Percentiles rank a stretch among this genome's conserved stretches.
phyloP scores from a whole-genome alignment of 805 yeast species.

The Teunomyces lycoperdinae region DNA sequence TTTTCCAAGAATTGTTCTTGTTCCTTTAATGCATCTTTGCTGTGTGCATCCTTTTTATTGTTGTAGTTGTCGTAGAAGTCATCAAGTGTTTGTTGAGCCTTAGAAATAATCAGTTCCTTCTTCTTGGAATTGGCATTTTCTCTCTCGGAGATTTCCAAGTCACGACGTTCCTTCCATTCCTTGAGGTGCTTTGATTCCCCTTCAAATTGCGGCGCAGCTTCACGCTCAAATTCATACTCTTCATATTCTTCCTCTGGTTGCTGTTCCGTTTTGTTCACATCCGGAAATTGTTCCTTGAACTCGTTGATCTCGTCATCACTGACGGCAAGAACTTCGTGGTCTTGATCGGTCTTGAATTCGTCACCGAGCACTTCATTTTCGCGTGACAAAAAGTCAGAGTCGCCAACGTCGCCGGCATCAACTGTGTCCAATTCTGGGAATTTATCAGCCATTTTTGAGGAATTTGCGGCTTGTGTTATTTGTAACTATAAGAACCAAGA shows the following conservation, averaged over 20 bases:
- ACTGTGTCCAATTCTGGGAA: constrained; percentile 65
- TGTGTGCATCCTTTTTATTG: constrained; percentile 69
- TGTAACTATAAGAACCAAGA: neutral
- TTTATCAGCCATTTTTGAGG: constrained; percentile 60
- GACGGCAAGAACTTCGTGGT: constrained; percentile 44
- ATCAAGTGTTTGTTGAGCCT: constrained; percentile 81
- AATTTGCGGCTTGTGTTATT: neutral
- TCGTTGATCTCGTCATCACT: constrained; percentile 50
- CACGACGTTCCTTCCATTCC: constrained; percentile 83
- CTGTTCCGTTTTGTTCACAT: constrained; percentile 32
- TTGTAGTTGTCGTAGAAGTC: constrained; percentile 92
- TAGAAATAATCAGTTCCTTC: constrained; percentile 62
- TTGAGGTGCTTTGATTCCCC: constrained; percentile 51
- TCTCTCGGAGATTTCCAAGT: constrained; percentile 72
- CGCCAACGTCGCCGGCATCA: constrained; percentile 35
- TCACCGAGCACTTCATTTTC: constrained; percentile 69
- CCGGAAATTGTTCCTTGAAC: constrained; percentile 65
- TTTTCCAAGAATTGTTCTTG: constrained; percentile 68
- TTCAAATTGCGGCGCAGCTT: constrained; percentile 12
- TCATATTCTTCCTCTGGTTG: constrained; percentile 18
- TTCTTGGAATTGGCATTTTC: constrained; percentile 68
- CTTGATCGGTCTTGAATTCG: constrained; percentile 67
- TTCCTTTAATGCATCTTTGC: constrained; percentile 61
- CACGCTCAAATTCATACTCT: constrained; percentile 42
- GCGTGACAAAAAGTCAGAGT: constrained; percentile 61